Conservation (phyloP, 495 filamentous ascomycete species). For the Penicillium goetzii region DNA sequence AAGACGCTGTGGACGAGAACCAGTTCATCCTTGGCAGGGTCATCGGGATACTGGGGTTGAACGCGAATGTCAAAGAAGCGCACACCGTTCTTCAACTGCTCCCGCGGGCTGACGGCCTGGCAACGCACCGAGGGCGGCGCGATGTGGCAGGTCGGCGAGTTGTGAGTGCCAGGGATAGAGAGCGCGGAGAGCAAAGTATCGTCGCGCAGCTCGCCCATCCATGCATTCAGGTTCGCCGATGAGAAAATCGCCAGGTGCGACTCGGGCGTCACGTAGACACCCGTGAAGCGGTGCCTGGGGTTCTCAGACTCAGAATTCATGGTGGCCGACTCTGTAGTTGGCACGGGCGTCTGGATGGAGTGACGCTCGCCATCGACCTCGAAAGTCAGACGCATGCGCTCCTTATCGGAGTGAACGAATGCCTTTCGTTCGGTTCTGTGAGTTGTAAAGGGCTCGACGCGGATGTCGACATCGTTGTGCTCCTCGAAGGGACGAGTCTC, state of each 20-base stretch:
- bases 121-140: conserved; percentile 93
- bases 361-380: conserved; percentile 62
- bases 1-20: conserved; percentile 78
- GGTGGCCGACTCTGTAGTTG: conserved; percentile 56
- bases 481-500: conserved; percentile 59
- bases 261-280: conserved; percentile 67
- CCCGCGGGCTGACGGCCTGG: conserved; percentile 74
- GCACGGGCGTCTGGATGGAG: conserved; percentile 63
- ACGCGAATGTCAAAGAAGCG: conserved; percentile 94
- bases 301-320: conserved; percentile 58
- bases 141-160: conserved; percentile 78
- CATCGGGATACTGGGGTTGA: conserved; percentile 60
- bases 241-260: conserved; percentile 78
- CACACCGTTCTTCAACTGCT: conserved; percentile 86
- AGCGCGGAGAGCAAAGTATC: conserved; percentile 74
- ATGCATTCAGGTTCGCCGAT: conserved; percentile 67
- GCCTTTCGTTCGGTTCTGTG: conserved; percentile 57
- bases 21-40: conserved; percentile 58
- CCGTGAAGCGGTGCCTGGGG: conserved; percentile 67
- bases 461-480: conserved; percentile 54
- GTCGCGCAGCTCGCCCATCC: conserved; percentile 78
- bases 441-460: conserved; percentile 61
- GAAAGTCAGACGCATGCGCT: conserved; percentile 65
- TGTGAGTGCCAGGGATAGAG: conserved; percentile 95
- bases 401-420: conserved; percentile 49